Conservation (phyloP, 2,329 filamentous ascomycete genomes). For the Canariomyces notabilis region DNA sequence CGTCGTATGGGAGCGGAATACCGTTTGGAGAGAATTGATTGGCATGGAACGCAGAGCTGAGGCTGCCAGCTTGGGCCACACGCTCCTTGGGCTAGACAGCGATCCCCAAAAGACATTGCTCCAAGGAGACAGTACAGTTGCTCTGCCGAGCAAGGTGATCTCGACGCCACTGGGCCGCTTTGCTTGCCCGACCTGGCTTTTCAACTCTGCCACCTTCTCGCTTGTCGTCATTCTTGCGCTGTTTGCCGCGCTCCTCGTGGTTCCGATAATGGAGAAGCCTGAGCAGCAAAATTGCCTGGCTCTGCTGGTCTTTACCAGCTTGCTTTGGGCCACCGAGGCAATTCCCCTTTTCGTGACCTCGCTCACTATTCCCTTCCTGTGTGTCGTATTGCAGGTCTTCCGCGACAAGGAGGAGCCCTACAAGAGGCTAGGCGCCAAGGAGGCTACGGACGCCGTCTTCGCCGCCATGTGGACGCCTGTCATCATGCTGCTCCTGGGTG, state of each 20-base stretch:
- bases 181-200: conserved; percentile 72
- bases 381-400: conserved; percentile 80
- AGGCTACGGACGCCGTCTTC: conserved; percentile 80
- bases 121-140: conserved; percentile 76
- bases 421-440: conserved; percentile 68
- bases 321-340: conserved; percentile 95
- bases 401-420: conserved; percentile 66
- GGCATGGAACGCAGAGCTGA: conserved; percentile 94
- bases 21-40: conserved; percentile 98
- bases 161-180: conserved; percentile 75
- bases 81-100: conserved; percentile 70
- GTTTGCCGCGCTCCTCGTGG: conserved; percentile 67
- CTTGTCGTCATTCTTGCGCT: conserved; percentile 65
- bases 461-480: conserved; percentile 98
- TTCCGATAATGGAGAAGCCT: conserved; percentile 77
- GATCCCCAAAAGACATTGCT: conserved; percentile 64
- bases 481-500: conserved; percentile 94
- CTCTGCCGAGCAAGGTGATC: conserved; percentile 60
- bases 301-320: conserved; percentile 85
- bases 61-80: conserved; percentile 83
- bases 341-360: conserved; percentile 97
- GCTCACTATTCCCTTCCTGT: conserved; percentile 86
- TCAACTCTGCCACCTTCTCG: conserved; percentile 75
- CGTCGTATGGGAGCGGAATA: conserved; percentile 98
- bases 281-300: conserved; percentile 97